Base-by-base conservation (phyloP, 1,284 basidiomycete species). In the Boletus hoseneyae region DNA sequence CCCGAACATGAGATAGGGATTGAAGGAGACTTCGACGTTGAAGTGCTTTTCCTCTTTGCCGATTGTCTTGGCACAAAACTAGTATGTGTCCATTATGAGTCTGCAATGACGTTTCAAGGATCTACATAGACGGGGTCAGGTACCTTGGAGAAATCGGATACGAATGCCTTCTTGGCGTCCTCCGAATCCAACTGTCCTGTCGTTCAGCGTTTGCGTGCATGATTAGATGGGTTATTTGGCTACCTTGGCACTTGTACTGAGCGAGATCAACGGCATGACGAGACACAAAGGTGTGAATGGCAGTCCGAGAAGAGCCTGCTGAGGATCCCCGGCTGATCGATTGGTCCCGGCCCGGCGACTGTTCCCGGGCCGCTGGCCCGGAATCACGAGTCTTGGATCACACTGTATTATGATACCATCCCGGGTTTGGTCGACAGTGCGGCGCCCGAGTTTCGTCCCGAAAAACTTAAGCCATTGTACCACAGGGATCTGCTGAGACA, bases 11-110 rank as follows among this genome's bases (percentile, higher is more conserved):
- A 85, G 71, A 32, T 69, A 72, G 45, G 85, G 79, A 50, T 81
- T 79, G 65, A 83, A 74, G 15, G 64, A 72, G 57, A 80, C 75
- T 50, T 72, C 71, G 51, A 80, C 68, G 10, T 72, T 72, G 53
- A 87, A 78, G 54, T 74, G 74, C 7, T 53, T 38, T 57, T 82
- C 76, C 0, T 81, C 81, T 60, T 85, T 85, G 2, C 65, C 64
- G 42, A 86, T 63, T 4, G 72, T 70, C 23, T 47, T 27, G 10
- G 51, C 48, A 33, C 63, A 50, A 50, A 79, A 83, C 75, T 80
- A 16, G 16, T 16, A 27, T 16, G 36, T 7, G 6, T 27, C 4
- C n/a, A 38, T 46, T 11, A 40, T 30, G 27, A 32, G 12, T 52
- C 10, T 36, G 34, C 27, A 13, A 9, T 6, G 3, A 34, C 10